These are phyloP conservation scores for Leishmania martiniquensis DNA, from an alignment of 208 protist species.

Conservation along the genomic window DNA sequence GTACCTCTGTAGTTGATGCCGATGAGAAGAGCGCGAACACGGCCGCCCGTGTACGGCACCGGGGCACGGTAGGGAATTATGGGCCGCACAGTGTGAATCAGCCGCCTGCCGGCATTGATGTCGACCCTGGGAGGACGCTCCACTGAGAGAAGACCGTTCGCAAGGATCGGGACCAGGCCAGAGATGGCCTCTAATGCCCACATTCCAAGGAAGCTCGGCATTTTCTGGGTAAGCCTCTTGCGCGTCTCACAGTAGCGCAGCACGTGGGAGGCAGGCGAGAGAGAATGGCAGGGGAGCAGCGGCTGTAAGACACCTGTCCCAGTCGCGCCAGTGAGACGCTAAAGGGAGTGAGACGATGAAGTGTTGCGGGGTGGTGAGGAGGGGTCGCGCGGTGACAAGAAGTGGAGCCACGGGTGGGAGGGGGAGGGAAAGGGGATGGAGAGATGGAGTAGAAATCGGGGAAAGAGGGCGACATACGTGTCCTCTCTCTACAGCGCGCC, in stretches of 20 bases:
- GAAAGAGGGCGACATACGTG: not conserved
- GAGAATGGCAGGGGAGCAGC: not conserved
- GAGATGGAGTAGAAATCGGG: not conserved
- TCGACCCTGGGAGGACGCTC: slow-evolving; percentile 66
- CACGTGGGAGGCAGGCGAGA: not conserved
- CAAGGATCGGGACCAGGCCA: slow-evolving; percentile 32
- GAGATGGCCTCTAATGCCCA: slow-evolving; percentile 31
- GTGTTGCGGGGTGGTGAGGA: not conserved
- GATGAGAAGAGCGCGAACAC: slow-evolving; percentile 90
- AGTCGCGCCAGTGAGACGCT: not conserved
- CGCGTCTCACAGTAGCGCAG: not conserved
- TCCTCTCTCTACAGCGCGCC: no score
- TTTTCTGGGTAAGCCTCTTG: not conserved
- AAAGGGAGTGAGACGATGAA: not conserved
- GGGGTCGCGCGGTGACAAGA: not conserved
- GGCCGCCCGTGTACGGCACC: slow-evolving; percentile 77
- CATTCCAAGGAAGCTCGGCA: slow-evolving; percentile 40
- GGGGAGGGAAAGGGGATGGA: not conserved
- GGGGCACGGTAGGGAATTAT: slow-evolving; percentile 78
- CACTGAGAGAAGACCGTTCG: slow-evolving; percentile 62
- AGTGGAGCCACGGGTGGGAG: not conserved
- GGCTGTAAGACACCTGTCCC: not conserved
- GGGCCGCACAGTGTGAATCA: slow-evolving; percentile 47
- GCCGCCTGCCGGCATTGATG: slow-evolving; percentile 45
- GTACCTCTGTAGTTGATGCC: slow-evolving; percentile 92